These are phyloP conservation scores for Diaporthe amygdali DNA, from an alignment of 2,329 filamentous ascomycete species.

Conservation along the genomic window DNA sequence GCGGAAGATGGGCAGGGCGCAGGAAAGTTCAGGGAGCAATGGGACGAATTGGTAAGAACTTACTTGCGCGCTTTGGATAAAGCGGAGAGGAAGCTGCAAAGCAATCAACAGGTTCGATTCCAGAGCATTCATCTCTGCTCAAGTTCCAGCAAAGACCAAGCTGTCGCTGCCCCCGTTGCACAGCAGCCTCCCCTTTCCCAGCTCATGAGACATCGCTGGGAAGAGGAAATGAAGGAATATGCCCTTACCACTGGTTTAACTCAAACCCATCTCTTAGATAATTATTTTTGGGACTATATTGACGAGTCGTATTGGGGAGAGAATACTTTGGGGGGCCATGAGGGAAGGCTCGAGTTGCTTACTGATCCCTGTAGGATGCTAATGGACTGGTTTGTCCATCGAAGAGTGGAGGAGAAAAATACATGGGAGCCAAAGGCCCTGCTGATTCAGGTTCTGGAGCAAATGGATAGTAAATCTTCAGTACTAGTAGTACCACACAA, in stretches of 20 bases:
- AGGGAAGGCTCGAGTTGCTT: not conserved
- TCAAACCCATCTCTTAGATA: not conserved
- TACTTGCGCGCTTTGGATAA: not conserved
- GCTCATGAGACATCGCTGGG: not conserved
- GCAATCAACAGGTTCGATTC: not conserved
- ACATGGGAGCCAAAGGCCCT: not conserved
- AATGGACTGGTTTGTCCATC: not conserved
- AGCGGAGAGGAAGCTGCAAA: not conserved
- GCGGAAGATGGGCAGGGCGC: not conserved
- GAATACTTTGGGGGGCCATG: not conserved
- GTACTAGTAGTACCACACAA: not conserved
- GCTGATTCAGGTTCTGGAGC: not conserved
- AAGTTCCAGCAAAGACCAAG: not conserved
- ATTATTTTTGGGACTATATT: not conserved
- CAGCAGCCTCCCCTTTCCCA: not conserved
- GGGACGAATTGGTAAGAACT: not conserved
- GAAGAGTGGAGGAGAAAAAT: not conserved
- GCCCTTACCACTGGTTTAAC: not conserved
- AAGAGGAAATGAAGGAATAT: not conserved
- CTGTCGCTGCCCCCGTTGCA: not conserved
- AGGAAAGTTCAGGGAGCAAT: not conserved
- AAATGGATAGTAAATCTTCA: not conserved
- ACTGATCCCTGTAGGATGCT: not conserved
- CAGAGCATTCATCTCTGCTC: not conserved
- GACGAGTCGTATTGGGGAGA: not conserved